phyloP scores from a whole-genome alignment of 2,329 filamentous ascomycete genomes.

The Xylaria sp. region DNA sequence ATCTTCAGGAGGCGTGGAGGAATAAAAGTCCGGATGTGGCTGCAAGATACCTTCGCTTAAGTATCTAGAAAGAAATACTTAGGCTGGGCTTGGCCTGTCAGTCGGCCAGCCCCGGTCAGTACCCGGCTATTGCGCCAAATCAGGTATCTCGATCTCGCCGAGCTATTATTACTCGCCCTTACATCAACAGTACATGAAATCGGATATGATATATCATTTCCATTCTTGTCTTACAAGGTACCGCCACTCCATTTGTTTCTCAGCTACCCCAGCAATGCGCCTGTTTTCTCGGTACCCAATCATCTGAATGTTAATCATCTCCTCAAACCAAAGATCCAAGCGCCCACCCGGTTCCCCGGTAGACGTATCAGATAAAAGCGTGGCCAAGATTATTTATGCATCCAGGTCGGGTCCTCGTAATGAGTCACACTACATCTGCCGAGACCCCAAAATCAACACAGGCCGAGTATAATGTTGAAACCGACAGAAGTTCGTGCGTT shows the following conservation, averaged over 20 bases:
- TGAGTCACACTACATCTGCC: not conserved
- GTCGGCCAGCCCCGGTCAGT: not conserved
- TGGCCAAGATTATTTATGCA: not conserved
- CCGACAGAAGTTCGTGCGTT: too few species aligned
- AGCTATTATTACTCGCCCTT: constrained; percentile 1
- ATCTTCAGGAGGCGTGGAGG: not conserved
- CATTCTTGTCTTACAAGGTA: constrained; percentile 3
- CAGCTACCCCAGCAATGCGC: not conserved
- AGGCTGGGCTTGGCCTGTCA: not conserved
- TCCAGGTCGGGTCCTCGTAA: not conserved
- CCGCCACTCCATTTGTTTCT: not conserved
- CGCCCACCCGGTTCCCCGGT: not conserved
- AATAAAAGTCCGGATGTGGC: not conserved
- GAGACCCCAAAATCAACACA: not conserved
- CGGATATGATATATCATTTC: not conserved
- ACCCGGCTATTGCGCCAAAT: not conserved
- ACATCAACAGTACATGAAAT: not conserved
- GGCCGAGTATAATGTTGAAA: not conserved
- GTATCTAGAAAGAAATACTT: not conserved
- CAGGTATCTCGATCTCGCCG: not conserved
- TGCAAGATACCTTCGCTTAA: not conserved
- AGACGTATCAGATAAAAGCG: not conserved
- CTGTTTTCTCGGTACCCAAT: constrained; percentile 1
- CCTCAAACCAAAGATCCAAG: not conserved
- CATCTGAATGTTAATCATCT: not conserved